These are phyloP conservation scores for Podaxis mareebaensis DNA, from an alignment of 768 basidiomycete genomes.

Conservation along the genomic window DNA sequence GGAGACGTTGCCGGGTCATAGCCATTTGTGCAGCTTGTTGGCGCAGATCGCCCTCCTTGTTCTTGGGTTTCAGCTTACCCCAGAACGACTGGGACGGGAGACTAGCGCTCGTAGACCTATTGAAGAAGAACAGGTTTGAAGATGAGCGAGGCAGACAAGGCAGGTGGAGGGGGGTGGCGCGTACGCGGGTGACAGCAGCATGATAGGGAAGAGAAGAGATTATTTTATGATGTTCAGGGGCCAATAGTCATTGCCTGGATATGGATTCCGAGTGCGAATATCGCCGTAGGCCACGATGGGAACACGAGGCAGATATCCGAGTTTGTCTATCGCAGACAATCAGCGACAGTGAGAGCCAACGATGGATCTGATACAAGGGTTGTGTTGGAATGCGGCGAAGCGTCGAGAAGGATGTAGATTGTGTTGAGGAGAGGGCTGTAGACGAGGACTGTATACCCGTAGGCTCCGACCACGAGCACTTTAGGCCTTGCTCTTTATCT, in stretches of 20 bases:
- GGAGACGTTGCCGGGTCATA: conserved; percentile 69
- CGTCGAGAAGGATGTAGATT: not conserved
- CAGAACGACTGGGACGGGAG: conserved; percentile 54
- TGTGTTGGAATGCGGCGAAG: not conserved
- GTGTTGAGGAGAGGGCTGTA: not conserved
- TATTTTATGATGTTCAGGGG: conserved; percentile 23
- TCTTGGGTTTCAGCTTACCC: conserved; percentile 73
- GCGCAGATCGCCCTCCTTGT: conserved; percentile 58
- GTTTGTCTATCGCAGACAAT: conserved; percentile 21
- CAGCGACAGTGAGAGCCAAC: conserved; percentile 16
- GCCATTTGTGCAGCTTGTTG: conserved; percentile 61
- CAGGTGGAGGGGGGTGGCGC: conserved; percentile 31
- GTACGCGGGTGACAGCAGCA: conserved; percentile 86
- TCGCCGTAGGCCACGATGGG: conserved; percentile 40
- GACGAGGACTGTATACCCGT: not conserved
- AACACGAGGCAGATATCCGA: conserved; percentile 56
- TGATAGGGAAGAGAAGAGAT: conserved; percentile 34
- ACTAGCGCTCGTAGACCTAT: conserved; percentile 68
- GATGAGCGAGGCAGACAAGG: conserved; percentile 28
- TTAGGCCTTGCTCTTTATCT: conserved; percentile 20
- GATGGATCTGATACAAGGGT: not conserved
- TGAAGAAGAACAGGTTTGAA: conserved; percentile 33
- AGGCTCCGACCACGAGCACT: not conserved
- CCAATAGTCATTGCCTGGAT: conserved; percentile 31
- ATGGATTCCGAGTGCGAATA: conserved; percentile 25